Evolutionary conservation across 2,329 filamentous ascomycete genomes (phyloP), one percentile per base, ranked within the genome.

Genomic region (Fusarium scirpi): DNA sequence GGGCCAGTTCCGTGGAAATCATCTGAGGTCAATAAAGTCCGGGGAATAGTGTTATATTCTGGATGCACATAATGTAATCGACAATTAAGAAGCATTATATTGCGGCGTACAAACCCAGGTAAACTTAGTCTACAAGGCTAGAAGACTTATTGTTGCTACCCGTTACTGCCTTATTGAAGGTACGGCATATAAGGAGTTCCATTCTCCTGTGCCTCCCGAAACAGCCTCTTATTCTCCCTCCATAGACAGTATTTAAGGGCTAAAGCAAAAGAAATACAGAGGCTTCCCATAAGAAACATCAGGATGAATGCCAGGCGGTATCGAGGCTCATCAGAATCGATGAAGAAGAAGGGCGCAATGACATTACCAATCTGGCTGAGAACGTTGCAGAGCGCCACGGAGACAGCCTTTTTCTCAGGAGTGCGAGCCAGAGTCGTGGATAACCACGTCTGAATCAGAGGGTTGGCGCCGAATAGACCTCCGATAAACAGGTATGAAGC

Each of bases 401-500:
- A 34, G 11, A 49, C 47, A 4, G 47, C 47, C 47, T 49, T 49
- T 10, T 49, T 49, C 29, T 49, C 29, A 12, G 29, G 29, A 22
- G 47, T 49, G 10, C 29, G 29, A 32, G 47, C 29, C 6, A 49
- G 47, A 24, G 47, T 49, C 11, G 29, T 49, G 4, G 47, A 49
- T 9, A 49, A 8, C 47, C 47, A 49, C 29, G 47, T 49, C 20
- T 49, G 47, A 22, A 49, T 49, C 16, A 49, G 27, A 25, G 29
- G 29, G 29, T 49, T 34, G 29, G 47, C 29, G 18, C 47, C 47
- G 4, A 49, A 49, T 11, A 49, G 10, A 32, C 47, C 47, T 34
- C 47, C 47, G 10, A 49, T 34, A 9, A 49, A 49, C 20, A 49
- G 29, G 11, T 49, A 49, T n/a, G 29, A 49, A 18, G 47, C 47